These are phyloP conservation scores for Trametes cingulata DNA, from an alignment of 768 basidiomycete species.

Conservation along the genomic window DNA sequence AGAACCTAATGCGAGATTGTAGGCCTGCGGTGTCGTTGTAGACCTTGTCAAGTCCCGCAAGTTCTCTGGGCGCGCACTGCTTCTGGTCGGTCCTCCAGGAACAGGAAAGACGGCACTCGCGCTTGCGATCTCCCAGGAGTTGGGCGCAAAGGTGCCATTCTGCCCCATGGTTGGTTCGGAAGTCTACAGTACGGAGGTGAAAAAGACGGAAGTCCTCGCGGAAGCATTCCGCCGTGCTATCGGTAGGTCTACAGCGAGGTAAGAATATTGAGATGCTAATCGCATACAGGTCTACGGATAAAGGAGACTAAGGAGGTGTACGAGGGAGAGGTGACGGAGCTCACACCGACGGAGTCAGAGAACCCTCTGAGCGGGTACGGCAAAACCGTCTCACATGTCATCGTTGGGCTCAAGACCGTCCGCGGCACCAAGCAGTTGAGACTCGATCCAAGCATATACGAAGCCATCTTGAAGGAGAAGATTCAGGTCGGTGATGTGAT, in stretches of 20 bases:
- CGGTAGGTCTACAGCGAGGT: conserved; percentile 55
- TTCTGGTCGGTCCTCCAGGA: conserved; percentile 94
- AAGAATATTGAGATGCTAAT: neutral
- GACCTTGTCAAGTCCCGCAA: conserved; percentile 89
- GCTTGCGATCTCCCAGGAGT: conserved; percentile 91
- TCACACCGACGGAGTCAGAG: conserved; percentile 95
- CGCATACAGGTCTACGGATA: conserved; percentile 81
- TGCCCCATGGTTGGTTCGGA: conserved; percentile 99
- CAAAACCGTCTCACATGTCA: conserved; percentile 97
- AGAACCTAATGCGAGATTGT: neutral
- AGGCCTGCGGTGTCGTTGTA: conserved; percentile 92
- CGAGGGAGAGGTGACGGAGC: conserved; percentile 96
- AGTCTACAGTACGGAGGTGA: conserved; percentile 95
- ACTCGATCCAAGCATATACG: conserved; percentile 93
- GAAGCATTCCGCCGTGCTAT: conserved; percentile 95
- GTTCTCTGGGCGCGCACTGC: conserved; percentile 89
- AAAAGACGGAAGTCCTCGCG: conserved; percentile 97
- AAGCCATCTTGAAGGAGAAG: conserved; percentile 96
- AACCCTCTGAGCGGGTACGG: conserved; percentile 98
- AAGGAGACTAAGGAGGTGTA: conserved; percentile 99
- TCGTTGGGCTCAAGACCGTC: conserved; percentile 91
- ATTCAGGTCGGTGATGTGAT: conserved; percentile 96
- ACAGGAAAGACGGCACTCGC: conserved; percentile 98
- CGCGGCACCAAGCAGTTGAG: conserved; percentile 89
- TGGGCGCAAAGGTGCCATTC: conserved; percentile 94